Conservation (phyloP, 768 basidiomycete species). For the Cystofilobasidium macerans region DNA sequence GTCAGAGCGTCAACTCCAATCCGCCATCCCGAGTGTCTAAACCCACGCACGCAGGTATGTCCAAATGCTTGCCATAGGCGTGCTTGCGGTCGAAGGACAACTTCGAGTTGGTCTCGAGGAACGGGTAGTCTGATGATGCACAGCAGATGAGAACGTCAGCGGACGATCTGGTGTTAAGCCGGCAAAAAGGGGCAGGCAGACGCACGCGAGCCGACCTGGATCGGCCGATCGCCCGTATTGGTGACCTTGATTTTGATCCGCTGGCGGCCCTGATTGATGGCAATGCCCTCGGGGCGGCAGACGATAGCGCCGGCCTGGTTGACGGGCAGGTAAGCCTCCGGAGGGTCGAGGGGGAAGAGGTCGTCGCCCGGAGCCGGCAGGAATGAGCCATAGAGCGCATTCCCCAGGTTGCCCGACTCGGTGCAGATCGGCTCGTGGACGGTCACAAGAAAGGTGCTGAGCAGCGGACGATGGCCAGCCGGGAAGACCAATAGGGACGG, state of each 20-base stretch:
- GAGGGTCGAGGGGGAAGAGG: conserved; percentile 49
- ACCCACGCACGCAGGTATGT: conserved; percentile 56
- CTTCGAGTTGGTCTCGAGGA: conserved; percentile 73
- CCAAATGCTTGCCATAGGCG: conserved; percentile 60
- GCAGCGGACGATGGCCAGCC: too few relatives aligned
- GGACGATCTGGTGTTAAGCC: neutral
- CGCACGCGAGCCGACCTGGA: conserved; percentile 51
- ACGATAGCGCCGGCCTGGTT: conserved; percentile 20
- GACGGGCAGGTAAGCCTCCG: conserved; percentile 38
- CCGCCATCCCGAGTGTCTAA: too few relatives aligned
- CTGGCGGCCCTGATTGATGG: conserved; percentile 63
- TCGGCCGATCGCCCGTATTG: conserved; percentile 84
- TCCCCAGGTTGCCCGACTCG: conserved; percentile 59
- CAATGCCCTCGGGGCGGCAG: conserved; percentile 46
- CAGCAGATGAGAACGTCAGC: conserved; percentile 41
- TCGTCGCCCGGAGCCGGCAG: conserved; percentile 62
- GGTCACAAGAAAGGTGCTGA: conserved; percentile 72
- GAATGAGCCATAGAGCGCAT: conserved; percentile 93
- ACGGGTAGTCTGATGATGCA: conserved; percentile 71
- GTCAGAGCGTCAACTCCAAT: neutral
- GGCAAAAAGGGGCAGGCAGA: neutral
- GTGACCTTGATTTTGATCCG: conserved; percentile 63
- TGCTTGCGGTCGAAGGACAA: conserved; percentile 71
- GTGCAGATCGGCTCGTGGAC: conserved; percentile 91
- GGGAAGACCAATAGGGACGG: neutral